These are phyloP conservation scores for Candida glucosophila DNA, from an alignment of 1,139 yeast species.

Conservation along the genomic window DNA sequence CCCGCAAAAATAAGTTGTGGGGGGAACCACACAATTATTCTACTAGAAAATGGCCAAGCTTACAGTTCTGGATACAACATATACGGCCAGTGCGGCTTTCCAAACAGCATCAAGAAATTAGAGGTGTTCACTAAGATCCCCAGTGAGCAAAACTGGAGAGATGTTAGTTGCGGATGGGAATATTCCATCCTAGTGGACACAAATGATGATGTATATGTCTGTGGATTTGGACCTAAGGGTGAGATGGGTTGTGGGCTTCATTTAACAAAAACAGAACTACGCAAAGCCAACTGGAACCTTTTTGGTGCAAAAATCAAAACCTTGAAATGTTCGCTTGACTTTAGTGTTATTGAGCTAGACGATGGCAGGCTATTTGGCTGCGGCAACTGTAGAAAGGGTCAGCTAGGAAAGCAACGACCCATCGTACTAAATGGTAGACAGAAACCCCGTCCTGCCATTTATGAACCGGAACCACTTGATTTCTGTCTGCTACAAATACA, in stretches of 20 bases:
- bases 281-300: conserved; percentile 9
- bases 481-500: conserved; percentile 7
- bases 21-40: conserved; percentile 75
- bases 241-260: conserved; percentile 58
- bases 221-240: conserved; percentile 65
- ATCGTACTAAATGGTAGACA: conserved; percentile 3
- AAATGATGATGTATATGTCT: conserved; percentile 33
- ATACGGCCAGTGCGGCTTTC: conserved; percentile 44
- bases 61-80: conserved; percentile 55
- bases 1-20: conserved; percentile 56
- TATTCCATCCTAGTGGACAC: conserved; percentile 46
- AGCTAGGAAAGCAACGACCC: conserved; percentile 31
- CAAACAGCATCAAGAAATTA: conserved; percentile 3
- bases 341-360: conserved; percentile 37
- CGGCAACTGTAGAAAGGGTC: conserved; percentile 80
- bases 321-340: conserved; percentile 47
- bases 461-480: conserved; percentile 19
- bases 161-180: conserved; percentile 73
- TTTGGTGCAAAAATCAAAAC: conserved; percentile 9
- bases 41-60: conserved; percentile 44
- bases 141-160: conserved; percentile 24
- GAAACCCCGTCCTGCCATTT: conserved; percentile 12
- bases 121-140: conserved; percentile 16
- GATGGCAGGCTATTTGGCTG: conserved; percentile 57
- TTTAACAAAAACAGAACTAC: conserved; percentile 8